phyloP scores from a whole-genome alignment of 306 rosid genomes.

The Myrica gale region DNA sequence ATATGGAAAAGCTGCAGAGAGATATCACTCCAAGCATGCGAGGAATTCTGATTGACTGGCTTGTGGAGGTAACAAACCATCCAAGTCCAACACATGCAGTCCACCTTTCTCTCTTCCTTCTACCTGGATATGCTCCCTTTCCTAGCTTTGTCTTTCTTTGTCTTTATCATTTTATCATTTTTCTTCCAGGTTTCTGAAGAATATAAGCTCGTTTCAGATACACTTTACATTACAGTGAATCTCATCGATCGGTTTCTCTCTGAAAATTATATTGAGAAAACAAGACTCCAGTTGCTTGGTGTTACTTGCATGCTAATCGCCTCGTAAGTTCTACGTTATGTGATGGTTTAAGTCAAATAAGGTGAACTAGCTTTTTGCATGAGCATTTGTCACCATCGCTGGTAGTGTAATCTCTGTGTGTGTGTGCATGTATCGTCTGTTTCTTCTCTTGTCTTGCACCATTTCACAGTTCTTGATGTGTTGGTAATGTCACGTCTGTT shows the following conservation, averaged over 20 bases:
- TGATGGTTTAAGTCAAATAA: slow-evolving; percentile 9
- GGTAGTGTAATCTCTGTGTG: background rate
- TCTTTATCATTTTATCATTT: slow-evolving; percentile 12
- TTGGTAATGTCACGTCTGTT: slow-evolving; percentile 13
- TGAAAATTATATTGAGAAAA: slow-evolving; percentile 46
- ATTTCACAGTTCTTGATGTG: background rate
- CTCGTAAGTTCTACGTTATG: slow-evolving; percentile 63
- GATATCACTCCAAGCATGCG: slow-evolving; percentile 80
- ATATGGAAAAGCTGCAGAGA: slow-evolving; percentile 70
- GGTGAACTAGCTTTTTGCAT: background rate
- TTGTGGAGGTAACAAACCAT: slow-evolving; percentile 61
- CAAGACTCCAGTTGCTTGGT: slow-evolving; percentile 82
- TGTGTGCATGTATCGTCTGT: background rate
- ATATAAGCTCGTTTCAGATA: slow-evolving; percentile 78
- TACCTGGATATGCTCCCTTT: too few species aligned
- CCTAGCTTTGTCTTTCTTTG: background rate
- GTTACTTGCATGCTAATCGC: slow-evolving; percentile 85
- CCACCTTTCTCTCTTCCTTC: too few species aligned
- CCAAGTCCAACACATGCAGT: too few species aligned
- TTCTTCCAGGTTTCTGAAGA: slow-evolving; percentile 88
- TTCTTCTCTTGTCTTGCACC: background rate
- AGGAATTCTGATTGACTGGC: slow-evolving; percentile 83
- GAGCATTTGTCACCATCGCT: background rate
- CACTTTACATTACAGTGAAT: slow-evolving; percentile 84
- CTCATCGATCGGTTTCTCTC: slow-evolving; percentile 91